Conservation (phyloP, 352 stramenopile genomes). For the Phytophthora vignae region DNA sequence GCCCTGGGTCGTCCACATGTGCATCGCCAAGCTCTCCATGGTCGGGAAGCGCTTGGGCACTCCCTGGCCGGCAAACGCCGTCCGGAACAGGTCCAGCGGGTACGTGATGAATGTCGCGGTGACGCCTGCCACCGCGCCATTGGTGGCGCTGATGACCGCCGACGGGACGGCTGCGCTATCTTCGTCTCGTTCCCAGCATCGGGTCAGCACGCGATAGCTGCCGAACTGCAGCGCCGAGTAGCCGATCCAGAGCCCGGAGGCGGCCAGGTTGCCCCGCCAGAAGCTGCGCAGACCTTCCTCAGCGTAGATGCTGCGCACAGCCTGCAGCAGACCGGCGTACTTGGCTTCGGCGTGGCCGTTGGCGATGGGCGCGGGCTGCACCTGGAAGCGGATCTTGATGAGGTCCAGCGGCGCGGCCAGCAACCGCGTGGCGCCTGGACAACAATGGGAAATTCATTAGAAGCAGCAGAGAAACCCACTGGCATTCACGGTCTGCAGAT, state of each 20-base stretch:
- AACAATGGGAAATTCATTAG: constrained; percentile 3
- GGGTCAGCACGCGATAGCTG: constrained; percentile 61
- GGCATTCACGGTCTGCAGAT: background rate
- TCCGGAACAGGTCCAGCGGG: constrained; percentile 95
- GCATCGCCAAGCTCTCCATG: constrained; percentile 73
- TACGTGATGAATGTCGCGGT: constrained; percentile 93
- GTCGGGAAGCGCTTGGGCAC: constrained; percentile 84
- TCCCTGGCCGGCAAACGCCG: constrained; percentile 93
- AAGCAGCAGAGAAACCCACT: background rate
- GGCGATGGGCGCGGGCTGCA: constrained; percentile 68
- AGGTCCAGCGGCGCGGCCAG: constrained; percentile 82
- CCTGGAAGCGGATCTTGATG: constrained; percentile 87
- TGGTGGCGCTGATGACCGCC: constrained; percentile 64
- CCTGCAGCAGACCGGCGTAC: constrained; percentile 63
- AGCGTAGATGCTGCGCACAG: constrained; percentile 71
- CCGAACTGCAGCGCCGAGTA: constrained; percentile 87
- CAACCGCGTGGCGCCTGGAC: constrained; percentile 62
- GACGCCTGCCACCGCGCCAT: constrained; percentile 89
- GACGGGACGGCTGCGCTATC: background rate
- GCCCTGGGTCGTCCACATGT: constrained; percentile 81
- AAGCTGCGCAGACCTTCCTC: constrained; percentile 86
- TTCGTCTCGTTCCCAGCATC: constrained; percentile 43
- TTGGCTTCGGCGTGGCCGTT: constrained; percentile 35
- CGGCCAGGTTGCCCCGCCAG: constrained; percentile 85
- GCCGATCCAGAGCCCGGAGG: constrained; percentile 80